A percentile compares a stretch with the other conserved stretches of the same genome.
Conservation (phyloP, 768 basidiomycete genomes). For the Stropharia rugosoannulata region DNA sequence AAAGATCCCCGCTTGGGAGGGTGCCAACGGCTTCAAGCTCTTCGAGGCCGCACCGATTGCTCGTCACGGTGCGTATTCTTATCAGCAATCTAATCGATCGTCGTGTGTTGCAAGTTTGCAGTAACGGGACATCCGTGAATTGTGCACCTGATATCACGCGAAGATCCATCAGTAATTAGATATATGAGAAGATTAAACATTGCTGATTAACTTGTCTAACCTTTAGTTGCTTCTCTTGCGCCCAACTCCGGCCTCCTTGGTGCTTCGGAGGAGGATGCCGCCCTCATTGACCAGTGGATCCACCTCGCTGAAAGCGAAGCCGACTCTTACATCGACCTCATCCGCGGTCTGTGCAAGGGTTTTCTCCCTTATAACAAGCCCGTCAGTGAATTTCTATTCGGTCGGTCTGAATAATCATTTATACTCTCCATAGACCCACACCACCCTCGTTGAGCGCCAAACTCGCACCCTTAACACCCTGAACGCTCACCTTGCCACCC, state of each 20-base stretch:
- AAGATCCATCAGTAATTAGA: not conserved
- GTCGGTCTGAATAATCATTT: not conserved
- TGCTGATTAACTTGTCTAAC: constrained; percentile 12
- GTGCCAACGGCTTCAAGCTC: constrained; percentile 73
- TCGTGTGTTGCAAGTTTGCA: constrained; percentile 3
- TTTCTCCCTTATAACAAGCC: constrained; percentile 80
- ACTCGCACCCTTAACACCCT: constrained; percentile 61
- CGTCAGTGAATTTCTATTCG: constrained; percentile 39
- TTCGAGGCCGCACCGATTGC: constrained; percentile 82
- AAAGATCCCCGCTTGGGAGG: constrained; percentile 85
- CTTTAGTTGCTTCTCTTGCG: constrained; percentile 69
- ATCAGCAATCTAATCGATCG: constrained; percentile 35
- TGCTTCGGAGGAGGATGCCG: constrained; percentile 58
- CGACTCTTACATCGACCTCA: constrained; percentile 31
- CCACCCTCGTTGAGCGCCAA: constrained; percentile 49
- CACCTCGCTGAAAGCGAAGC: constrained; percentile 74
- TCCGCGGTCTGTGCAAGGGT: constrained; percentile 44
- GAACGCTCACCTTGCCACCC: constrained; percentile 69
- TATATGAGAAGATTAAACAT: not conserved
- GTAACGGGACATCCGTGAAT: constrained; percentile 18
- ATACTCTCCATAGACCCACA: constrained; percentile 52
- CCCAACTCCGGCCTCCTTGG: constrained; percentile 83
- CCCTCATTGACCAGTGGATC: constrained; percentile 84
- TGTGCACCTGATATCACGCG: not conserved
- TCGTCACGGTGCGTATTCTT: constrained; percentile 74